Conservation (phyloP, 2,329 filamentous ascomycete genomes). For the Aspergillus sp. region DNA sequence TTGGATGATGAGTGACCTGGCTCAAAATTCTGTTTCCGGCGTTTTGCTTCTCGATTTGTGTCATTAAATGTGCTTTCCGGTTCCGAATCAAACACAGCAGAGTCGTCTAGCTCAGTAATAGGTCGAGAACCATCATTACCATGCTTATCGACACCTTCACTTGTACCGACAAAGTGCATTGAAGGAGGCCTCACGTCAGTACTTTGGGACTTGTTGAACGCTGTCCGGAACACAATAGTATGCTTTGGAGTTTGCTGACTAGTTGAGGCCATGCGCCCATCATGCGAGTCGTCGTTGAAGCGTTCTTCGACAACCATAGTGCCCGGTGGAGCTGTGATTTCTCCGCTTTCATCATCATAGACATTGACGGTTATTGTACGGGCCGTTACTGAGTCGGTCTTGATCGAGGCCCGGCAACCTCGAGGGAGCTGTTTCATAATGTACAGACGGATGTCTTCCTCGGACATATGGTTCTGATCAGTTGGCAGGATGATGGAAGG, state of each 20-base stretch:
- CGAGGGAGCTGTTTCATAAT: conserved; percentile 51
- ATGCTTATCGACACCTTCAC: not conserved
- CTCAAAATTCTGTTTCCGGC: conserved; percentile 11
- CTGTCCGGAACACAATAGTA: conserved; percentile 51
- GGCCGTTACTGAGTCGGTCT: conserved; percentile 47
- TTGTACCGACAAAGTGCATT: conserved; percentile 12
- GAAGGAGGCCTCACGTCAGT: conserved; percentile 37
- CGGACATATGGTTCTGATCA: conserved; percentile 44
- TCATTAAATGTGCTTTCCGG: not conserved
- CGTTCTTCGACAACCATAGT: conserved; percentile 52
- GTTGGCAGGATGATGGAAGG: conserved; percentile 40
- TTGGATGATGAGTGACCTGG: conserved; percentile 23
- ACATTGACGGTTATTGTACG: conserved; percentile 54
- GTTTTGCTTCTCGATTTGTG: not conserved
- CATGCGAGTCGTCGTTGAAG: conserved; percentile 54
- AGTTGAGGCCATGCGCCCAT: conserved; percentile 38
- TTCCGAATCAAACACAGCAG: not conserved
- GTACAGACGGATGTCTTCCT: conserved; percentile 53
- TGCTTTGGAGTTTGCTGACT: conserved; percentile 45
- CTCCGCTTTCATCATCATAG: conserved; percentile 46
- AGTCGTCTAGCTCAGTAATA: conserved; percentile 3
- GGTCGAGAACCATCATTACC: not conserved
- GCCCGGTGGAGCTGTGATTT: conserved; percentile 51
- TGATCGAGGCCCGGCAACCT: conserved; percentile 49
- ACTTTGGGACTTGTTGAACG: conserved; percentile 46